phyloP scores from a whole-genome alignment of 805 yeast genomes.

The Wickerhamia fluorescens region DNA sequence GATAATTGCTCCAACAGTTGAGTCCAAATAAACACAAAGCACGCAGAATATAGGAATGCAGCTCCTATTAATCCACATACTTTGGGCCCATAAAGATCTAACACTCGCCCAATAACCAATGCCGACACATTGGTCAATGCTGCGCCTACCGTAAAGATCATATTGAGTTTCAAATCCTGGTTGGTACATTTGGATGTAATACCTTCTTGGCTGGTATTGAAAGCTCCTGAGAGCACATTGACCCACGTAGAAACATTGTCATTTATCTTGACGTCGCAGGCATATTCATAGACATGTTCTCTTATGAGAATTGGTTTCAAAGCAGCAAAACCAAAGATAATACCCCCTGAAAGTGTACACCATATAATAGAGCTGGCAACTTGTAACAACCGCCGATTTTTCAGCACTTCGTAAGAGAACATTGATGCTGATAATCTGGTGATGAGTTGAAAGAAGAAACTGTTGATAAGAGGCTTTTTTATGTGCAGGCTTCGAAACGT shows the following conservation, averaged over 20 bases:
- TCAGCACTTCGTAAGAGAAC: conserved; percentile 8
- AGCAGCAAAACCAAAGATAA: conserved; percentile 94
- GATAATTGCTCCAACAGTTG: conserved; percentile 12
- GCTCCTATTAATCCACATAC: conserved; percentile 50
- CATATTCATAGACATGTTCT: conserved; percentile 68
- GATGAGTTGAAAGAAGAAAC: too few species aligned
- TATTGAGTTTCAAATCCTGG: conserved; percentile 48
- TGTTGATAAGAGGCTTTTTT: too few species aligned
- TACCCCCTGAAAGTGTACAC: conserved; percentile 91
- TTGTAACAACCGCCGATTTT: conserved; percentile 18
- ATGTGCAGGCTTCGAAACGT: too few species aligned
- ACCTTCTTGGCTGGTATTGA: conserved; percentile 1
- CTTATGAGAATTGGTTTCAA: conserved; percentile 71
- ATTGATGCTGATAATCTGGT: too few species aligned
- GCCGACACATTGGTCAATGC: conserved; percentile 51
- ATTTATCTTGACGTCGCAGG: conserved; percentile 37
- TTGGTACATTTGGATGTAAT: conserved; percentile 38
- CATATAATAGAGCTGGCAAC: conserved; percentile 63
- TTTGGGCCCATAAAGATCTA: conserved; percentile 47
- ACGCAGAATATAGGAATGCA: conserved; percentile 37
- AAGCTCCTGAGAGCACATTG: too few species aligned
- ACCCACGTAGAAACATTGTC: conserved; percentile 13
- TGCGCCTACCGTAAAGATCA: conserved; percentile 56
- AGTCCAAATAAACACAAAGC: conserved; percentile 39
- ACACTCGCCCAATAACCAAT: conserved; percentile 40